These are phyloP conservation scores for Dittrichia graveolens DNA, from an alignment of 129 eudicot species.

Conservation along the genomic window DNA sequence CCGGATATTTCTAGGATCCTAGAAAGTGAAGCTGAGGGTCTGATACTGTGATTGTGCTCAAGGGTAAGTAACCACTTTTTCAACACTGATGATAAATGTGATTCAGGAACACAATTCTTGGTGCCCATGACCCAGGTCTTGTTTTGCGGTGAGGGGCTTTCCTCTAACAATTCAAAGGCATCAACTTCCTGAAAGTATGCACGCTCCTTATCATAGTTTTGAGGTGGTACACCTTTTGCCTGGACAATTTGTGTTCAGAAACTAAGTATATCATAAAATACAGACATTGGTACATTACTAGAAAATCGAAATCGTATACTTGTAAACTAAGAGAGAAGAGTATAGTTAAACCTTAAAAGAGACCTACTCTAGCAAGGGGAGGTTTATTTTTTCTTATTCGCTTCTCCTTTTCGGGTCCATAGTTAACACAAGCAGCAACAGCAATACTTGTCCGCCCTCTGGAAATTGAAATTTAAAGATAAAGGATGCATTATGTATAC, in stretches of 20 bases:
- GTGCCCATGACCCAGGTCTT: constrained; percentile 77
- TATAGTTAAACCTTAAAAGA: not conserved
- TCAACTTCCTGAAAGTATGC: constrained; percentile 95
- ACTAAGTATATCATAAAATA: not conserved
- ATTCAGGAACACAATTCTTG: constrained; percentile 37
- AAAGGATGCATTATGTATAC: not conserved
- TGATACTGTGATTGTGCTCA: constrained; percentile 40
- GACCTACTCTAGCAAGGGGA: constrained; percentile 73
- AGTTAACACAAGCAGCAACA: constrained; percentile 45
- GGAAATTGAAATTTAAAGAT: constrained; percentile 14
- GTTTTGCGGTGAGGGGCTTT: constrained; percentile 92
- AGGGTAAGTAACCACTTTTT: constrained; percentile 64
- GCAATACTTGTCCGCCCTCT: constrained; percentile 98
- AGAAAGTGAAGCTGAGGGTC: constrained; percentile 64
- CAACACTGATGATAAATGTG: constrained; percentile 68
- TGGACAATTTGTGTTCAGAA: constrained; percentile 7
- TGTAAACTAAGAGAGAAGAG: not conserved
- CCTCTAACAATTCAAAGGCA: constrained; percentile 79
- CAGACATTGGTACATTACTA: not conserved
- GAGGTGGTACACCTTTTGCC: constrained; percentile 63
- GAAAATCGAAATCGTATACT: not conserved
- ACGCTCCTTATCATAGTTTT: constrained; percentile 74
- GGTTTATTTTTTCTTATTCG: constrained; percentile 66
- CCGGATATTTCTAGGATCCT: constrained; percentile 57
- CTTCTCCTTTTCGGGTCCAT: constrained; percentile 53